These are phyloP conservation scores for Lactarius indigo DNA, from an alignment of 768 basidiomycete genomes.

Conservation along the genomic window DNA sequence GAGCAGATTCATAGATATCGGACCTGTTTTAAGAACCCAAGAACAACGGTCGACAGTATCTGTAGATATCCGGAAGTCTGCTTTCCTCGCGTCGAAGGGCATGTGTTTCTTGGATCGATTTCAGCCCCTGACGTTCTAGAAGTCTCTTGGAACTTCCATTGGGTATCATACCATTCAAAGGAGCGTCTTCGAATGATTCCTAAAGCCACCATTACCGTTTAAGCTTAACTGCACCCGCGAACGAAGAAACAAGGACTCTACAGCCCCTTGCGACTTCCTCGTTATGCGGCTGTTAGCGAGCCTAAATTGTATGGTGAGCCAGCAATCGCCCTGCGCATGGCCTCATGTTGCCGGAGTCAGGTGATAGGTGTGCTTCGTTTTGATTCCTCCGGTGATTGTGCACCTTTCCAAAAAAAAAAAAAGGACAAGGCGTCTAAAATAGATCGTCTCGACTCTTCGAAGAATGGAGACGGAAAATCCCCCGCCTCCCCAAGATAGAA, in stretches of 20 bases:
- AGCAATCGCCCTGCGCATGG: not conserved
- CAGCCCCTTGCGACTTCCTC: not conserved
- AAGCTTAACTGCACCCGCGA: not conserved
- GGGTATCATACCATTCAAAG: not conserved
- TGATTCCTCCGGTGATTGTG: not conserved
- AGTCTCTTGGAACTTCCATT: not conserved
- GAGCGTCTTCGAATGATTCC: too few relatives aligned
- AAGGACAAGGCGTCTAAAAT: not conserved
- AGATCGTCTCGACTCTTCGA: not conserved
- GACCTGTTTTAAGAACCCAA: too few relatives aligned
- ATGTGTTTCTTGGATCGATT: too few relatives aligned
- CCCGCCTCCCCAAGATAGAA: not conserved
- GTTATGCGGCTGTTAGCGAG: not conserved
- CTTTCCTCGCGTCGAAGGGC: too few relatives aligned
- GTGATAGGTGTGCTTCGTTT: not conserved
- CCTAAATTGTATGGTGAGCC: not conserved
- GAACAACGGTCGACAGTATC: too few relatives aligned
- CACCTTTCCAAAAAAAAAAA: not conserved
- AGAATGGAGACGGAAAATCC: not conserved
- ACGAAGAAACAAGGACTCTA: not conserved
- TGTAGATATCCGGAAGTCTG: too few relatives aligned
- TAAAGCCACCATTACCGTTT: not conserved
- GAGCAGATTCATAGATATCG: too few relatives aligned
- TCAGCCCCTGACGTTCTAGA: not conserved
- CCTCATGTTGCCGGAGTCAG: too few relatives aligned